A percentile compares a stretch with the other conserved stretches of the same genome.
Evolutionary conservation across 306 rosid species (phyloP).

Genomic region (Chamaecrista fasciculata): DNA sequence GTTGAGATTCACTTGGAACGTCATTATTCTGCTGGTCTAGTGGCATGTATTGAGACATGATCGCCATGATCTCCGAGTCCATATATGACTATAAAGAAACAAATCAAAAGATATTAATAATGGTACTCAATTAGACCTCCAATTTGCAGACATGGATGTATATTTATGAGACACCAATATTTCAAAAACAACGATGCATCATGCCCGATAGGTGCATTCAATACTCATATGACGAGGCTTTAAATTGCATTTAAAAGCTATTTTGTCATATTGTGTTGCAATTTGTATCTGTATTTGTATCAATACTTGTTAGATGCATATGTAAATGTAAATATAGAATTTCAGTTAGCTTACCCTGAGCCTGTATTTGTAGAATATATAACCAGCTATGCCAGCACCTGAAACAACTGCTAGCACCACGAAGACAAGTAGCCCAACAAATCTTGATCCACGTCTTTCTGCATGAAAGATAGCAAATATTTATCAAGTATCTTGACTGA

Average conservation of each 20-base stretch:
- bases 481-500: conserved; percentile 2
- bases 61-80: conserved; percentile 98
- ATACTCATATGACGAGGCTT: too few relatives aligned
- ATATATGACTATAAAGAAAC: conserved; percentile 68
- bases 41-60: conserved; percentile 99
- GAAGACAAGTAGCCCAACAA: conserved; percentile 50
- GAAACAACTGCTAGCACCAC: conserved; percentile 62
- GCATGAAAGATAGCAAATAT: conserved; percentile 25
- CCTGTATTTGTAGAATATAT: conserved; percentile 90
- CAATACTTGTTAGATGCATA: too few relatives aligned
- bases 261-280: too few relatives aligned
- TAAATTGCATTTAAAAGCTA: too few relatives aligned
- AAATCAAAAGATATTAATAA: not conserved
- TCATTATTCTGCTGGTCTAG: conserved; percentile 64
- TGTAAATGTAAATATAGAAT: not conserved
- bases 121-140: not conserved
- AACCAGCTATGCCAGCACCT: conserved; percentile 68
- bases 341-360: conserved; percentile 62
- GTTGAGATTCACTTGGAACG: conserved; percentile 59
- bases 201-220: too few relatives aligned
- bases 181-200: too few relatives aligned
- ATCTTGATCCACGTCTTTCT: conserved; percentile 75
- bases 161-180: too few relatives aligned
- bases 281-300: too few relatives aligned
- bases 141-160: not conserved